These are phyloP conservation scores for Chytriomyces sp. DNA, from an alignment of 192 early-diverging fungal species.

Conservation along the genomic window DNA sequence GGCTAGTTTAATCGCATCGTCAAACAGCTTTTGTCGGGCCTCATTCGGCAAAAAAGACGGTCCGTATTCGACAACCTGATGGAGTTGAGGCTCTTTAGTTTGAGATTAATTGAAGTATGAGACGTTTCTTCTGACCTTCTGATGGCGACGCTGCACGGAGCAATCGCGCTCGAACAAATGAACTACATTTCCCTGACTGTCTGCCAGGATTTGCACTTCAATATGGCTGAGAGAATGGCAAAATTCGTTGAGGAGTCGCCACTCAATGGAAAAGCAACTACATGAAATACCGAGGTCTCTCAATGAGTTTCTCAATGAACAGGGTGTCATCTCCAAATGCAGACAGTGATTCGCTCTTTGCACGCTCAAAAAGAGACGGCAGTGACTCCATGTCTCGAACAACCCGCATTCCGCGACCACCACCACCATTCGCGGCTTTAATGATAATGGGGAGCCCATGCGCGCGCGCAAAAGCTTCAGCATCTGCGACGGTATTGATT, in stretches of 20 bases:
- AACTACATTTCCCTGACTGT: conserved; percentile 80
- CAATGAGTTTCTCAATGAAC: conserved; percentile 92
- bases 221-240: conserved; percentile 66
- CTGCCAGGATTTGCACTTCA: conserved; percentile 95
- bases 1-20: conserved; percentile 91
- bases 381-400: conserved; percentile 76
- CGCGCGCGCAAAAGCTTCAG: conserved; percentile 73
- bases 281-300: conserved; percentile 66
- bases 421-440: conserved; percentile 97
- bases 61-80: conserved; percentile 30
- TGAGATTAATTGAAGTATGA: conserved; percentile 59
- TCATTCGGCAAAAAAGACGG: conserved; percentile 40
- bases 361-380: conserved; percentile 80
- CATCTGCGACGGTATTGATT: conserved; percentile 67
- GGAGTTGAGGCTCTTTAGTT: conserved; percentile 3
- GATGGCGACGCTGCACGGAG: conserved; percentile 95
- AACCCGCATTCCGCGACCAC: conserved; percentile 95
- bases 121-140: conserved; percentile 85
- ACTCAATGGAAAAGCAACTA: neutral
- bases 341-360: conserved; percentile 83
- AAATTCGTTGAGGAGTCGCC: neutral
- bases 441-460: conserved; percentile 94
- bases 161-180: conserved; percentile 96
- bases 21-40: conserved; percentile 78
- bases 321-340: conserved; percentile 97